A percentile compares a stretch with the other conserved stretches of the same genome.
phyloP scores from a whole-genome alignment of 2,329 filamentous ascomycete species.

The Xylariaceae sp. region DNA sequence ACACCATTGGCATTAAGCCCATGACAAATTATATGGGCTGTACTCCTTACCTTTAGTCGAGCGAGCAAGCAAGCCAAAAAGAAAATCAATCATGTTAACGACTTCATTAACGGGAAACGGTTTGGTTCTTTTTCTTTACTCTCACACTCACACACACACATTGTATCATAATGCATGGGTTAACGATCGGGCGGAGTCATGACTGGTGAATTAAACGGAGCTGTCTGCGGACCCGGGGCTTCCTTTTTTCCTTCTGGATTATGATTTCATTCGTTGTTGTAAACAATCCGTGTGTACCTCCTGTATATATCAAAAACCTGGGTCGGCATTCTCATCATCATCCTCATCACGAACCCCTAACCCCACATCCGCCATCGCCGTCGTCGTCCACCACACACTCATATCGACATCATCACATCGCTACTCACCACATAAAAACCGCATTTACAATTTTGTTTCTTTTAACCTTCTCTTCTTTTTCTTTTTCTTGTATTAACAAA shows the following conservation, averaged over 20 bases:
- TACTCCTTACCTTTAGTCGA: not conserved
- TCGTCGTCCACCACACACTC: too few species aligned
- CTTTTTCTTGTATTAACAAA: too few species aligned
- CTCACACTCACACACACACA: too few species aligned
- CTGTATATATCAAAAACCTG: not conserved
- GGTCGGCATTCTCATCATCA: too few species aligned
- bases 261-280: not conserved
- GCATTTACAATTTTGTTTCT: too few species aligned
- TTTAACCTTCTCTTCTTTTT: too few species aligned
- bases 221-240: not conserved
- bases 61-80: too few species aligned
- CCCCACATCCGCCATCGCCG: too few species aligned
- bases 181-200: not conserved
- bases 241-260: not conserved
- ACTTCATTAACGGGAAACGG: not conserved
- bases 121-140: not conserved
- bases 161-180: constrained; percentile 10
- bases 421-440: too few species aligned
- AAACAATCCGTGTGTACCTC: not conserved
- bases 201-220: not conserved
- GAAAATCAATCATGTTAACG: not conserved
- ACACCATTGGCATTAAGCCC: not conserved
- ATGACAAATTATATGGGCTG: too few species aligned
- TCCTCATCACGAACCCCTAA: too few species aligned
- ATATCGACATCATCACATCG: too few species aligned